Percentiles rank a stretch among this genome's conserved stretches.
Conservation (phyloP, 768 basidiomycete genomes). For the Sporobolomyces pararoseus region DNA sequence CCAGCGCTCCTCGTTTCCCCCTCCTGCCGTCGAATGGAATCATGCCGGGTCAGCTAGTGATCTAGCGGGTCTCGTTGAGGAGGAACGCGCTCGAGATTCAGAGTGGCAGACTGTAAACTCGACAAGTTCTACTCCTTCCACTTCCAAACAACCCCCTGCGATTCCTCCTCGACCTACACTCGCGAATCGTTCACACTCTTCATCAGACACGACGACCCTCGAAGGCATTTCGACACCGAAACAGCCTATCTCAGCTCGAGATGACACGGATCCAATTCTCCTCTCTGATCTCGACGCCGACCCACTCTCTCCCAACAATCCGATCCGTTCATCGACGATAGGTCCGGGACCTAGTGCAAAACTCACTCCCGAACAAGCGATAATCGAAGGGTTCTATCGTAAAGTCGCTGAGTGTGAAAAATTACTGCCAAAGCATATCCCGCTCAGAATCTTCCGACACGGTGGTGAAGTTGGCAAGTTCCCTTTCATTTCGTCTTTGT, state of each 20-base stretch:
- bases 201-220: not conserved
- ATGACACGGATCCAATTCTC: not conserved
- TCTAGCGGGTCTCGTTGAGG: slow-evolving; percentile 19
- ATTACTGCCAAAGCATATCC: slow-evolving; percentile 12
- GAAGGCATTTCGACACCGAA: not conserved
- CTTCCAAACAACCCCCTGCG: not conserved
- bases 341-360: not conserved
- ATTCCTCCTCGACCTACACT: slow-evolving; percentile 17
- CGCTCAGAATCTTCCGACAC: slow-evolving; percentile 32
- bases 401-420: slow-evolving; percentile 22
- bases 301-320: slow-evolving; percentile 45
- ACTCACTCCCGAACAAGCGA: not conserved
- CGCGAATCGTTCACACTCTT: not conserved
- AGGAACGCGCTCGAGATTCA: slow-evolving; percentile 6
- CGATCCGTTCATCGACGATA: slow-evolving; percentile 27
- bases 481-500: not conserved
- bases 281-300: slow-evolving; percentile 34
- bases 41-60: slow-evolving; percentile 10
- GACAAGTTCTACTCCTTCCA: not conserved
- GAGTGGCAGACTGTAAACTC: no score
- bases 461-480: slow-evolving; percentile 24
- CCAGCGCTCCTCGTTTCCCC: not conserved
- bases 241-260: not conserved
- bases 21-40: slow-evolving; percentile 10
- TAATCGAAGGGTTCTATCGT: slow-evolving; percentile 30